Evolutionary conservation across 139 green algal species (phyloP).

Genomic region (Asterochloris sp.): DNA sequence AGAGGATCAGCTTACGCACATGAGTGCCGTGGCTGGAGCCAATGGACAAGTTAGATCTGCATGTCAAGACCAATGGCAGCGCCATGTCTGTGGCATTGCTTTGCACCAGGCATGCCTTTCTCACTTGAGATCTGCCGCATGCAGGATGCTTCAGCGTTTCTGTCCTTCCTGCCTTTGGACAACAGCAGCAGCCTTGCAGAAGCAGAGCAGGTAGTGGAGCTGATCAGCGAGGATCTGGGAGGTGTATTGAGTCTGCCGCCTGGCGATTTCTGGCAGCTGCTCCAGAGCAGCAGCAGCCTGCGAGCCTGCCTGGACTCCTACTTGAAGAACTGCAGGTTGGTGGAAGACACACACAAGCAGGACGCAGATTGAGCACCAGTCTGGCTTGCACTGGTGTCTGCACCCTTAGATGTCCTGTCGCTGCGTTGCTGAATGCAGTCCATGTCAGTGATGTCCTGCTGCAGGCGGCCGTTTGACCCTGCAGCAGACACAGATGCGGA

Average conservation of each 20-base stretch:
- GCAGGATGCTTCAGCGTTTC: conserved; percentile 22
- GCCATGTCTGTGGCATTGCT: too few relatives aligned
- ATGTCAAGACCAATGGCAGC: too few relatives aligned
- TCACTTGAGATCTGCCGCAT: background rate
- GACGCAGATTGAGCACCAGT: background rate
- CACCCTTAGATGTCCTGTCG: too few relatives aligned
- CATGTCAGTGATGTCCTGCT: background rate
- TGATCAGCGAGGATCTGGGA: conserved; percentile 45
- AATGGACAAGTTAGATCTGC: too few relatives aligned
- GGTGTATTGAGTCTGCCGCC: conserved; percentile 34
- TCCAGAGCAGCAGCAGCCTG: conserved; percentile 42
- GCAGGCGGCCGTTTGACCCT: conserved; percentile 35
- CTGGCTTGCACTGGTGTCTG: background rate
- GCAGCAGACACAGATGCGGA: conserved; percentile 21
- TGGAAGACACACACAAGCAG: background rate
- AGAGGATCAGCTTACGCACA: too few relatives aligned
- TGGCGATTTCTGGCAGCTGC: conserved; percentile 49
- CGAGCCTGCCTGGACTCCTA: conserved; percentile 63
- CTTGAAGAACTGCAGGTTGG: conserved; percentile 44
- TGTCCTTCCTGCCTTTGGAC: conserved; percentile 53
- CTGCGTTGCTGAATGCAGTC: too few relatives aligned
- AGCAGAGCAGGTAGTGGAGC: conserved; percentile 27
- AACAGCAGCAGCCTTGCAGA: conserved; percentile 29
- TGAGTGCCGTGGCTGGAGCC: too few relatives aligned
- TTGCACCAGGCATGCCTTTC: too few relatives aligned